phyloP scores from a whole-genome alignment of 2,329 filamentous ascomycete genomes.

The Xylaria sp. region DNA sequence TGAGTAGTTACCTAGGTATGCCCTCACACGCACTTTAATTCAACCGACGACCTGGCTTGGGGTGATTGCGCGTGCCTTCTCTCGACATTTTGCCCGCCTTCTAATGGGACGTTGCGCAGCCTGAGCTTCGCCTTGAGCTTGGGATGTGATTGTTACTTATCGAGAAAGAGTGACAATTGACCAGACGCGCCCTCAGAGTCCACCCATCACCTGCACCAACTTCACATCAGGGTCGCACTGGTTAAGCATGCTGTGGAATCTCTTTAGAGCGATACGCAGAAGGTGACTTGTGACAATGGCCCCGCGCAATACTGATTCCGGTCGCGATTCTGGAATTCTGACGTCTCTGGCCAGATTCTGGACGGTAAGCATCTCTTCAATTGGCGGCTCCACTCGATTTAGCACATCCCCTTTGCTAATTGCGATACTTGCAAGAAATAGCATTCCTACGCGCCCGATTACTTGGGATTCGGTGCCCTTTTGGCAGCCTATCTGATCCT shows the following conservation, averaged over 20 bases:
- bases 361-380: slow-evolving; percentile 46
- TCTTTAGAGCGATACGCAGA: slow-evolving; percentile 46
- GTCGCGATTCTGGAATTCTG: slow-evolving; percentile 35
- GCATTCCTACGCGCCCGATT: slow-evolving; percentile 88
- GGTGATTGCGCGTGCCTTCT: no score
- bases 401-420: slow-evolving; percentile 11
- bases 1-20: not conserved
- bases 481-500: slow-evolving; percentile 71
- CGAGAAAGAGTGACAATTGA: not conserved
- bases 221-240: no score
- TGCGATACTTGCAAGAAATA: slow-evolving; percentile 44
- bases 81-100: no score
- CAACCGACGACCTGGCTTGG: not conserved
- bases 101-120: no score
- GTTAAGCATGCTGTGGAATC: slow-evolving; percentile 46
- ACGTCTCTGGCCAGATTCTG: slow-evolving; percentile 51
- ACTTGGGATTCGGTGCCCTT: slow-evolving; percentile 77
- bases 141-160: not conserved
- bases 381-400: not conserved
- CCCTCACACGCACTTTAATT: not conserved
- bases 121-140: not conserved
- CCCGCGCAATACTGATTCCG: slow-evolving; percentile 34
- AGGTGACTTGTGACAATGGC: slow-evolving; percentile 54
- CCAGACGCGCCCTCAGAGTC: not conserved
- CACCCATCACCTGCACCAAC: not conserved